These are phyloP conservation scores for Emmonsiellopsis sp. DNA, from an alignment of 2,329 filamentous ascomycete genomes.

Conservation along the genomic window DNA sequence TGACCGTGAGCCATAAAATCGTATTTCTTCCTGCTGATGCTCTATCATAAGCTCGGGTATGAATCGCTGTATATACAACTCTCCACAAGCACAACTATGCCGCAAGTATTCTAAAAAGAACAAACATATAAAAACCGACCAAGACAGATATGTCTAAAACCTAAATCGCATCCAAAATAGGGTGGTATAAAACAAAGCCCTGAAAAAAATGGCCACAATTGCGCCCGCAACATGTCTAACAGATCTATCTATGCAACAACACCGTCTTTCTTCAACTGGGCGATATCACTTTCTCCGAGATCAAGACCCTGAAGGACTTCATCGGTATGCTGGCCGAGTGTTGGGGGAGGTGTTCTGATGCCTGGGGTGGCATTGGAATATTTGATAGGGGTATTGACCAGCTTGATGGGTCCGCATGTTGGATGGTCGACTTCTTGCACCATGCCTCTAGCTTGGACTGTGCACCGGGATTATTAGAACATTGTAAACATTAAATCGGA, in stretches of 20 bases:
- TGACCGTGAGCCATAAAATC: no score
- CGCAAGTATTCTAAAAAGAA: no score
- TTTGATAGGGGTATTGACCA: constrained; percentile 93
- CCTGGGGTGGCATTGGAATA: constrained; percentile 74
- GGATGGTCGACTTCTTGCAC: constrained; percentile 78
- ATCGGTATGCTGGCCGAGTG: constrained; percentile 77
- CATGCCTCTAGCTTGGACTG: constrained; percentile 71
- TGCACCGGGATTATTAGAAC: constrained; percentile 3
- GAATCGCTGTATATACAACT: no score
- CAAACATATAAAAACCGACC: no score
- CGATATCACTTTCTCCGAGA: constrained; percentile 51
- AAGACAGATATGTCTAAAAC: no score
- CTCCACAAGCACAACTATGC: no score
- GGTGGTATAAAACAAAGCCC: not conserved
- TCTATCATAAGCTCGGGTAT: no score
- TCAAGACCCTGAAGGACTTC: constrained; percentile 59
- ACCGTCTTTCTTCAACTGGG: constrained; percentile 54
- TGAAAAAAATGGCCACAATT: not conserved
- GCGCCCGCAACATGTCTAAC: not conserved
- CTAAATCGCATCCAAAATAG: not conserved
- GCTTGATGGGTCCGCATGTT: constrained; percentile 71
- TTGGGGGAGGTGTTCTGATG: constrained; percentile 70
- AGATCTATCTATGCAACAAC: constrained; percentile 46
- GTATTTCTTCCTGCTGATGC: no score
- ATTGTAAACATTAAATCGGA: not conserved